Evolutionary conservation across 169 alveolate species (phyloP).

Genomic region (Hepatocystis sp.): DNA sequence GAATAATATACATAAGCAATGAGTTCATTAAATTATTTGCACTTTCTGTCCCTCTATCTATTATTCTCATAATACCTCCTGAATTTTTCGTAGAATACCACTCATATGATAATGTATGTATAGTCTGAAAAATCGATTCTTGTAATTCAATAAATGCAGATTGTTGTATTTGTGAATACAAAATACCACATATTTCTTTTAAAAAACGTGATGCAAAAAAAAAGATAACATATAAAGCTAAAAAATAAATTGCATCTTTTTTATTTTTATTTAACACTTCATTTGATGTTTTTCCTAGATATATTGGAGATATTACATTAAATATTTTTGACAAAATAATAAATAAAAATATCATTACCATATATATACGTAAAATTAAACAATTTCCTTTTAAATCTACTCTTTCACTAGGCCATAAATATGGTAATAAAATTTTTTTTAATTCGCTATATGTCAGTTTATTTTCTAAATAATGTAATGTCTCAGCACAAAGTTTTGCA

Average conservation of each 20-base stretch:
- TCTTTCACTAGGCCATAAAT: constrained; percentile 67
- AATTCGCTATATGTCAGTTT: constrained; percentile 34
- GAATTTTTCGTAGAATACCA: constrained; percentile 64
- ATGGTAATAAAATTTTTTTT: constrained; percentile 21
- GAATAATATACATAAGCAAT: constrained; percentile 46
- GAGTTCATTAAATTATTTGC: constrained; percentile 59
- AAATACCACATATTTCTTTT: constrained; percentile 47
- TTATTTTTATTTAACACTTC: constrained; percentile 45
- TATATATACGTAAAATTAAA: constrained; percentile 39
- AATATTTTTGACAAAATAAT: constrained; percentile 65
- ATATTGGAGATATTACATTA: constrained; percentile 72
- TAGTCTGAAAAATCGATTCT: constrained; percentile 38
- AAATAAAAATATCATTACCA: constrained; percentile 41
- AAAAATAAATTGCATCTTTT: constrained; percentile 7
- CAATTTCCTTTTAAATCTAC: constrained; percentile 68
- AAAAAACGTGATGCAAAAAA: constrained; percentile 42
- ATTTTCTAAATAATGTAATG: constrained; percentile 30
- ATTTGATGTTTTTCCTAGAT: constrained; percentile 72
- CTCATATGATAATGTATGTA: constrained; percentile 61
- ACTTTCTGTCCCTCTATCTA: constrained; percentile 73
- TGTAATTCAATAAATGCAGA: constrained; percentile 71
- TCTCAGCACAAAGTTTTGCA: background rate
- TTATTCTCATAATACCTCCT: constrained; percentile 68
- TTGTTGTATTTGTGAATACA: constrained; percentile 63
- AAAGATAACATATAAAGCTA: constrained; percentile 25